phyloP scores from a whole-genome alignment of 2,329 filamentous ascomycete genomes.

The Clonostachys solani region DNA sequence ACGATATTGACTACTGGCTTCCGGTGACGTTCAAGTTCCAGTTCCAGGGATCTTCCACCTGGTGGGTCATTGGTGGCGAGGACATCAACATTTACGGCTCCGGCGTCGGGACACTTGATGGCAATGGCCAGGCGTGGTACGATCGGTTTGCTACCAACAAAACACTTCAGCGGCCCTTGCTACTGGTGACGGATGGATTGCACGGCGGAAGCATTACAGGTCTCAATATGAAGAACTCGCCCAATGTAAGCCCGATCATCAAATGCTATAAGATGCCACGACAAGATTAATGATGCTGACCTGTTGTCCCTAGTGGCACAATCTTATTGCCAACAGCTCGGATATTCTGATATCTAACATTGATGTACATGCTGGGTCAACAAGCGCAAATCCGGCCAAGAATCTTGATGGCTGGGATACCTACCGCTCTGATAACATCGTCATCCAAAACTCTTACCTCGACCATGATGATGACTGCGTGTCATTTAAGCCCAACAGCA shows the following conservation, averaged over 20 bases:
- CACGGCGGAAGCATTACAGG: slow-evolving; percentile 54
- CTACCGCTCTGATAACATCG: slow-evolving; percentile 55
- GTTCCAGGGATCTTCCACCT: slow-evolving; percentile 58
- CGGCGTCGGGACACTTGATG: slow-evolving; percentile 39
- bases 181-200: slow-evolving; percentile 53
- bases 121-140: slow-evolving; percentile 63
- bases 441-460: slow-evolving; percentile 63
- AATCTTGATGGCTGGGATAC: slow-evolving; percentile 67
- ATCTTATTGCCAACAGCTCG: slow-evolving; percentile 62
- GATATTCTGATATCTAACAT: slow-evolving; percentile 62
- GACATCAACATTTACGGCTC: slow-evolving; percentile 62
- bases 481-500: slow-evolving; percentile 71
- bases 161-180: slow-evolving; percentile 53
- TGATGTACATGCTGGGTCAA: slow-evolving; percentile 50
- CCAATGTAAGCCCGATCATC: slow-evolving; percentile 14
- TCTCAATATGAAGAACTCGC: slow-evolving; percentile 55
- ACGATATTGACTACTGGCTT: slow-evolving; percentile 67
- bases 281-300: slow-evolving; percentile 11
- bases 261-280: too few species aligned
- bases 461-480: slow-evolving; percentile 68
- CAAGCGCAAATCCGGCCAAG: slow-evolving; percentile 48
- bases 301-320: slow-evolving; percentile 25
- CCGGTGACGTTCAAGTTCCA: slow-evolving; percentile 56
- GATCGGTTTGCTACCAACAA: slow-evolving; percentile 53
- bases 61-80: slow-evolving; percentile 22